Evolutionary conservation across 148 eudicot species (phyloP), one percentile per base, ranked within the genome.

Genomic region (Fagopyrum esculentum): DNA sequence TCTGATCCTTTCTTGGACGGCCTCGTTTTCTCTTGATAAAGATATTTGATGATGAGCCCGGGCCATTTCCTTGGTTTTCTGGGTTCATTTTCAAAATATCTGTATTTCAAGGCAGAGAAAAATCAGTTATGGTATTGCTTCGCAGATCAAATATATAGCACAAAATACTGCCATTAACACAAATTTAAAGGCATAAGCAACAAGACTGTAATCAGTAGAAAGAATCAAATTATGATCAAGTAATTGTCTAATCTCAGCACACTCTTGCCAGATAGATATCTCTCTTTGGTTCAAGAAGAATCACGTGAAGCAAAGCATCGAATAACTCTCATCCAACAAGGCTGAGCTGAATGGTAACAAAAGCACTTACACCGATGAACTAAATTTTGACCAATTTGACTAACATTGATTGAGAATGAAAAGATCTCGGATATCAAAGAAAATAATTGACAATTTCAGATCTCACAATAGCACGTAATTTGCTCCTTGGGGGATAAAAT

Each of bases 1-100:
- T 84, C 22, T 73, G 82, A 79, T 91, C 96, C 84, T 94, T 94
- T 55, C 91, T 86, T 43, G 98, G 98, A 75, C 97, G 97, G 50
- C 98, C 98, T 15, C 97, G 88, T 82, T 87, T 88, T 73, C 93
- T 87, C 81, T 90, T 90, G 54, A 78, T 35, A n/a, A 85, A 85
- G 47, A 66, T 78, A 71, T n/a, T 75, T 57, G 80, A 75, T 10
- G 81, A 72, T 60, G 76, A 64, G 74, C 76, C 68, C 6, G 80
- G 45, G 73, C 54, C 77, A 47, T 74, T 82, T 22, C 75, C 86
- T 78, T 80, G 84, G 57, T 75, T 78, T 50, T 77, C 78, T 81
- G 81, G 87, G 73, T 85, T 80, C 92, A 86, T 94, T 73, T 86
- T 83, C 77, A 78, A 75, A 51, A 82, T 3, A 66, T 79, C 84